Conservation (phyloP, 108 stramenopile species). For the Pinguiococcus pyrenoidosus region DNA sequence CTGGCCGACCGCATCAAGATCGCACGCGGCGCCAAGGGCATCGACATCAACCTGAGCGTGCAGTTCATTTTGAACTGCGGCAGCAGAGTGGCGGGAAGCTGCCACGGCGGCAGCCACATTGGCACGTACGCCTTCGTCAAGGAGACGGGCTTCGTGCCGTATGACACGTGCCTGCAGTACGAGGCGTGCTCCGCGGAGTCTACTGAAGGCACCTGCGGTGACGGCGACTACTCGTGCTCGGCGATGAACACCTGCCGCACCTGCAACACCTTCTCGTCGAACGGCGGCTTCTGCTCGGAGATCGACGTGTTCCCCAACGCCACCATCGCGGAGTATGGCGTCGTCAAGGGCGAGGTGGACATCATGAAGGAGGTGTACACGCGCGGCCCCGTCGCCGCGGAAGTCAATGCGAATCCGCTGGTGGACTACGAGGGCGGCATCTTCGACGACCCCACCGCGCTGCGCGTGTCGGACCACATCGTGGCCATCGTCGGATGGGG, state of each 20-base stretch:
- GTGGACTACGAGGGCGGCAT: constrained; percentile 14
- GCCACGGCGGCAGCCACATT: constrained; percentile 19
- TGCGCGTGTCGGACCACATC: constrained; percentile 14
- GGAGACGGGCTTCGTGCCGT: constrained; percentile 16
- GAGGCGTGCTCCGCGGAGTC: too few relatives aligned
- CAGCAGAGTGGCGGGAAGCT: constrained; percentile 11
- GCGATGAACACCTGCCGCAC: constrained; percentile 14
- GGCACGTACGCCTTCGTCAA: constrained; percentile 16
- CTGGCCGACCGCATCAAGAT: constrained; percentile 30
- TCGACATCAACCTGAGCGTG: constrained; percentile 16
- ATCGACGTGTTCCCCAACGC: constrained; percentile 13
- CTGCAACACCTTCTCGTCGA: neutral
- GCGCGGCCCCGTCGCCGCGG: constrained; percentile 23
- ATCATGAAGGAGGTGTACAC: constrained; percentile 25
- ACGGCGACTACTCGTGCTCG: constrained; percentile 14
- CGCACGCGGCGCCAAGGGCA: constrained; percentile 3
- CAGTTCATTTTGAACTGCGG: constrained; percentile 25
- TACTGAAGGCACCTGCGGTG: too few relatives aligned
- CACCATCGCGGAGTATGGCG: constrained; percentile 18
- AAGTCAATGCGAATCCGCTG: constrained; percentile 6
- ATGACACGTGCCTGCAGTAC: constrained; percentile 27
- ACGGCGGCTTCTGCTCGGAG: neutral
- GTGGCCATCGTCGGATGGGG: constrained; percentile 23
- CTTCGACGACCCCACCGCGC: neutral
- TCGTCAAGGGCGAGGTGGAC: constrained; percentile 8